Base-by-base conservation (phyloP, 73 alveolate species). In the Diophrys sp. region DNA sequence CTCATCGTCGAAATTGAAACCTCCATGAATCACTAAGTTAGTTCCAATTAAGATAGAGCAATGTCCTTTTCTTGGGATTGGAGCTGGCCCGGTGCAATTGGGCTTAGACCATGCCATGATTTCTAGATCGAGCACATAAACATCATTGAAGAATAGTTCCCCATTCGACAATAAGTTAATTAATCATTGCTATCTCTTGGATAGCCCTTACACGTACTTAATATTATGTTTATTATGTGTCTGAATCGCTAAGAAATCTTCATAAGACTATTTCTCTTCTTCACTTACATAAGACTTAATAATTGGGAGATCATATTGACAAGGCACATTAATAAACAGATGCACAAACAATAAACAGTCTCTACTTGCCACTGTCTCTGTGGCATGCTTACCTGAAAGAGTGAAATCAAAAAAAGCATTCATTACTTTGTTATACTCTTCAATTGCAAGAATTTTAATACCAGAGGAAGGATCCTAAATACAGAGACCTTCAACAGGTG, bases 101-200 rank as follows among this genome's bases (percentile, higher is more conserved):
- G 99, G 99, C 79, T 93, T 87, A 62, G 97, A 91, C 99, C 99
- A 97, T 11, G 99, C 99, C 98, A 97, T 96, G 70, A 93, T 94
- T 73, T 95, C 99, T 28, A 97, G 89, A 72, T 97, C 99, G 28
- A 96, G 94, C 29, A 93, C 96, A 78, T 88, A 87, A 29, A 97
- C 97, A 87, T 97, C 99, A 87, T 96, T 96, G 85, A 88, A 97
- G 89, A 90, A 97, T 29, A 84, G 92, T 66, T 84, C 90, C 67
- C 98, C 98, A 76, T 96, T 96, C 99, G 98, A 95, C 14, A n/a
- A n/a, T n/a, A n/a, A n/a, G n/a, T n/a, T n/a, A n/a, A n/a, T n/a
- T n/a, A n/a, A n/a, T n/a, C n/a, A n/a, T n/a, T n/a, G n/a, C n/a
- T n/a, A n/a, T n/a, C n/a, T n/a, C n/a, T n/a, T n/a, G n/a, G n/a